phyloP scores from a whole-genome alignment of 805 yeast genomes.

The Yarrowia hollandica region DNA sequence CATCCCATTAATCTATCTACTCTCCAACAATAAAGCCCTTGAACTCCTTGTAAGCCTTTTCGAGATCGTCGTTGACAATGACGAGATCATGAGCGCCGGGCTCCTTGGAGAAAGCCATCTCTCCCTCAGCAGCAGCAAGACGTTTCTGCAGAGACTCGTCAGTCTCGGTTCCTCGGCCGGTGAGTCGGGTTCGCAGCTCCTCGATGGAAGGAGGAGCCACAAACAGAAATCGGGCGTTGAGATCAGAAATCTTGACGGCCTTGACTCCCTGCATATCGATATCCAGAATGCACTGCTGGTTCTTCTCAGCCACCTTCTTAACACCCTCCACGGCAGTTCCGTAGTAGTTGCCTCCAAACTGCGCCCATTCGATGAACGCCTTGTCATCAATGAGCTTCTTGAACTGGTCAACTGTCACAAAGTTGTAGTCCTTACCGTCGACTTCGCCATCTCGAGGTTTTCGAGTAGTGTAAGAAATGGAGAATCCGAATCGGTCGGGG shows the following conservation, averaged over 20 bases:
- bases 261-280: conserved; percentile 99
- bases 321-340: conserved; percentile 92
- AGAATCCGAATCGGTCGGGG: conserved; percentile 89
- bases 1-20: too few species aligned
- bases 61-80: conserved; percentile 88
- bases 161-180: conserved; percentile 93
- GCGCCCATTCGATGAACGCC: conserved; percentile 95
- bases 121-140: conserved; percentile 81
- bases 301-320: conserved; percentile 56
- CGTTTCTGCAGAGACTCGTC: conserved; percentile 81
- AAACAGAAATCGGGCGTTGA: conserved; percentile 83
- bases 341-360: conserved; percentile 95
- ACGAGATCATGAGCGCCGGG: conserved; percentile 85
- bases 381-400: conserved; percentile 68
- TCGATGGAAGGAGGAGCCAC: conserved; percentile 92
- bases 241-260: conserved; percentile 76
- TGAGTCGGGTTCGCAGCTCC: conserved; percentile 68
- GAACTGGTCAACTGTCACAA: conserved; percentile 77
- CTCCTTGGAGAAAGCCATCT: conserved; percentile 81
- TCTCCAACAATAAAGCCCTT: conserved; percentile 52
- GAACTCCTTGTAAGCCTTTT: conserved; percentile 79
- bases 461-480: conserved; percentile 92
- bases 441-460: conserved; percentile 88
- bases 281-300: conserved; percentile 85
- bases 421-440: conserved; percentile 87